These are phyloP conservation scores for Helianthus tuberosus DNA, from an alignment of 129 eudicot species.

Conservation along the genomic window DNA sequence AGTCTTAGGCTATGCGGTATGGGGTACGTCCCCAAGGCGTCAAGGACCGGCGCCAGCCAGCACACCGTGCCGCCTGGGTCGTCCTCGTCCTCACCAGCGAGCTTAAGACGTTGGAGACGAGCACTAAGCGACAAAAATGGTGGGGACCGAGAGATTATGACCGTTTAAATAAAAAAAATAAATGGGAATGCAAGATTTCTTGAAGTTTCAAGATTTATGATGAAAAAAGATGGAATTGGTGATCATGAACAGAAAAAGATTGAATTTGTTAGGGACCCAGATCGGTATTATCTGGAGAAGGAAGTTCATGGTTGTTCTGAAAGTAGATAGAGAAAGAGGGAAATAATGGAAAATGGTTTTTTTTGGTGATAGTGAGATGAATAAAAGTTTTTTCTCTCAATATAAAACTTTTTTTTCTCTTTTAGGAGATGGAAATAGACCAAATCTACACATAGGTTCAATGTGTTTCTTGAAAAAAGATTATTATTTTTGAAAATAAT, in stretches of 20 bases:
- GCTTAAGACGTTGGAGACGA: too few species aligned
- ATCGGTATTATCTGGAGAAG: constrained; percentile 23
- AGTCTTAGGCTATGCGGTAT: too few species aligned
- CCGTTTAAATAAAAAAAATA: not conserved
- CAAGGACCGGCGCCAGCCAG: too few species aligned
- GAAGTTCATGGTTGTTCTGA: constrained; percentile 19
- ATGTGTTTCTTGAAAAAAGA: constrained; percentile 14
- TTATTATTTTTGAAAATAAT: not conserved
- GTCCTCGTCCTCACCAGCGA: too few species aligned
- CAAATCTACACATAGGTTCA: constrained; percentile 32
- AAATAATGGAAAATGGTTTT: not conserved
- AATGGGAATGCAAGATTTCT: constrained; percentile 29
- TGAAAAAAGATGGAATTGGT: not conserved
- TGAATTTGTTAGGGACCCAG: constrained; percentile 21
- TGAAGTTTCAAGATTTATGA: constrained; percentile 17
- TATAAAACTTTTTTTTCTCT: not conserved
- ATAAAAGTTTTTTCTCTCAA: constrained; percentile 19
- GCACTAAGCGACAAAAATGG: too few species aligned
- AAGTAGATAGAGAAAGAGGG: not conserved
- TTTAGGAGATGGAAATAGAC: constrained; percentile 28
- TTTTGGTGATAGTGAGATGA: constrained; percentile 30
- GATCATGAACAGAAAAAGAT: not conserved
- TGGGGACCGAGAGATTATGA: too few species aligned
- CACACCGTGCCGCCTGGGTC: too few species aligned
- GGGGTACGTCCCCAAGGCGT: too few species aligned